Conservation (phyloP, 164 flowering plant species). For the Umbilicus rupestris region DNA sequence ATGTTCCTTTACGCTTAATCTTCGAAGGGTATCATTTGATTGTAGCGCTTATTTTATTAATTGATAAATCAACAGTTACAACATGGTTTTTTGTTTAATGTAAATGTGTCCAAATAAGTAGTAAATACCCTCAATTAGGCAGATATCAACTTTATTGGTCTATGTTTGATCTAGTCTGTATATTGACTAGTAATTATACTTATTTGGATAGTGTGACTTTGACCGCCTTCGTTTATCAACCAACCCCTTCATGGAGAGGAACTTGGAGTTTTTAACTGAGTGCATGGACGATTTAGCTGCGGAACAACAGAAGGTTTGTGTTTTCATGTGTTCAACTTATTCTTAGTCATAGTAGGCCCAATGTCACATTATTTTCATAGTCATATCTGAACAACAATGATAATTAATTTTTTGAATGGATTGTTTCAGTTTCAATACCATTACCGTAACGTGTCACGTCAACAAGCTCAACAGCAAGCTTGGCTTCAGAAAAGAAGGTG, state of each 20-base stretch:
- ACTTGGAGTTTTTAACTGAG: constrained; percentile 81
- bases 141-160: neutral
- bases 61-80: neutral
- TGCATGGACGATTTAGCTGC: constrained; percentile 93
- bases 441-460: constrained; percentile 78
- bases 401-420: neutral
- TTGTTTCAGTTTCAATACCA: constrained; percentile 74
- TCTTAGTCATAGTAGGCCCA: too few relatives aligned
- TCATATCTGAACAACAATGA: neutral
- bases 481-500: constrained; percentile 99
- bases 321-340: neutral
- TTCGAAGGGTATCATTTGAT: too few relatives aligned
- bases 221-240: constrained; percentile 81
- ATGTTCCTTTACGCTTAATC: too few relatives aligned
- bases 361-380: too few relatives aligned
- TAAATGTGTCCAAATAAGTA: neutral
- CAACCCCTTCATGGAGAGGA: constrained; percentile 76
- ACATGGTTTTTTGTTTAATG: neutral
- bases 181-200: neutral
- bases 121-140: neutral
- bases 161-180: neutral
- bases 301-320: constrained; percentile 40
- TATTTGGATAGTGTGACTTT: constrained; percentile 66
- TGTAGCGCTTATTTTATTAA: neutral
- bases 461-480: constrained; percentile 91